These are phyloP conservation scores for Colletotrichum tropicale DNA, from an alignment of 2,329 filamentous ascomycete species.

Conservation along the genomic window DNA sequence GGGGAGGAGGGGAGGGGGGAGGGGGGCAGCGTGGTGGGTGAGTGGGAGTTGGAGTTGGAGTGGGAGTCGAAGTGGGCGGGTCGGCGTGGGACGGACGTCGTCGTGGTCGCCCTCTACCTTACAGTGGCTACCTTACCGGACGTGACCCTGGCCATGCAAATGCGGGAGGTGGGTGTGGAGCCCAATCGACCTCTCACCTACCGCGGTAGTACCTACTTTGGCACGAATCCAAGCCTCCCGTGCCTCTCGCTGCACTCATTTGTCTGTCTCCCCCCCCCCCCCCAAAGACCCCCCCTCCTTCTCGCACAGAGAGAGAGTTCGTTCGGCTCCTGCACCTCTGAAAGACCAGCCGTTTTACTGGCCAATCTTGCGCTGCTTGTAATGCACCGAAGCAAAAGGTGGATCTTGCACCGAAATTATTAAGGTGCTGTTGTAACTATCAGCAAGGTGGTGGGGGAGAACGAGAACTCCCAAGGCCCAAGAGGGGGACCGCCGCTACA, in stretches of 20 bases:
- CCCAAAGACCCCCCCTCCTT: neutral
- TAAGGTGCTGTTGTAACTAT: neutral
- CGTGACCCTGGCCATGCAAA: neutral
- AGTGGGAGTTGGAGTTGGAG: slow-evolving; percentile 15
- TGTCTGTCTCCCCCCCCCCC: neutral
- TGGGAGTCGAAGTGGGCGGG: slow-evolving; percentile 10
- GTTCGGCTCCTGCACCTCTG: neutral
- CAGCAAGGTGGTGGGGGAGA: neutral
- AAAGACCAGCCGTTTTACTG: slow-evolving; percentile 2
- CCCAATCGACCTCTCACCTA: neutral
- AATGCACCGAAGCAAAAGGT: slow-evolving; percentile 13
- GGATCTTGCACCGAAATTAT: slow-evolving; percentile 22
- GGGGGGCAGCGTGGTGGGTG: neutral
- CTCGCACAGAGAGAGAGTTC: neutral
- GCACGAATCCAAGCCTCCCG: neutral
- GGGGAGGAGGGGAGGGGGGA: neutral
- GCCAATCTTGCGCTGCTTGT: neutral
- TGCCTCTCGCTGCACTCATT: neutral
- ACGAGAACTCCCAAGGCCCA: neutral
- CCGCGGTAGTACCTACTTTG: neutral
- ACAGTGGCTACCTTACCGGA: neutral
- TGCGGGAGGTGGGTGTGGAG: slow-evolving; percentile 19
- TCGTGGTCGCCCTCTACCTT: neutral
- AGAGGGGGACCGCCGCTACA: neutral
- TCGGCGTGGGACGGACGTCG: neutral